Evolutionary conservation across 2,329 filamentous ascomycete genomes (phyloP).

Genomic region (Grosmannia clavigera): DNA sequence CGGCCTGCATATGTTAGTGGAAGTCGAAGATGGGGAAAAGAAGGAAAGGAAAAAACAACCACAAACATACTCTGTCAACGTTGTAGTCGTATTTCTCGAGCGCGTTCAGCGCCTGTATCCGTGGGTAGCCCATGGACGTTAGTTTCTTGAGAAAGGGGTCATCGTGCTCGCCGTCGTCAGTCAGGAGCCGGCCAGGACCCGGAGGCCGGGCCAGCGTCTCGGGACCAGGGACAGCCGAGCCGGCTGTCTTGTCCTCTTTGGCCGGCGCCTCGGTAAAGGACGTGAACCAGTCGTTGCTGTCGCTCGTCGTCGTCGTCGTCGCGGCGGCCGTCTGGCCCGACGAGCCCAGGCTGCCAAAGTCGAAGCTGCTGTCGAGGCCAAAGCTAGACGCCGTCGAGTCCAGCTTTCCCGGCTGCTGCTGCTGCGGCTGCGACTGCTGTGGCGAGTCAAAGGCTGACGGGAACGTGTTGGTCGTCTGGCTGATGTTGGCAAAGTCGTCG

Average conservation of each 20-base stretch:
- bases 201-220: slow-evolving; percentile 15
- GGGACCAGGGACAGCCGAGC: slow-evolving; percentile 9
- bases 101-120: slow-evolving; percentile 61
- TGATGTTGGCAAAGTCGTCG: slow-evolving; percentile 67
- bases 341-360: slow-evolving; percentile 38
- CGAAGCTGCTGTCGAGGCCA: slow-evolving; percentile 44
- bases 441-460: slow-evolving; percentile 71
- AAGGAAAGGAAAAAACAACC: not conserved
- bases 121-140: slow-evolving; percentile 77
- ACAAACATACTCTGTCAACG: slow-evolving; percentile 68
- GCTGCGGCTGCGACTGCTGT: slow-evolving; percentile 21
- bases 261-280: not conserved
- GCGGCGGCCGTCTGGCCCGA: slow-evolving; percentile 18
- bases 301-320: slow-evolving; percentile 13
- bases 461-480: slow-evolving; percentile 63
- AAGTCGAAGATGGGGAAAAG: not conserved
- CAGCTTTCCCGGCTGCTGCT: slow-evolving; percentile 27
- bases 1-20: slow-evolving; percentile 27
- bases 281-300: slow-evolving; percentile 61
- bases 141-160: slow-evolving; percentile 84
- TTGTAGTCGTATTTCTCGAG: slow-evolving; percentile 95
- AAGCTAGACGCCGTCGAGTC: slow-evolving; percentile 27
- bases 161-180: slow-evolving; percentile 67
- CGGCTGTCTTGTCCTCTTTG: slow-evolving; percentile 3
- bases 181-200: slow-evolving; percentile 51